Evolutionary conservation across 805 yeast genomes (phyloP).

Genomic region (Millerozyma miso): DNA sequence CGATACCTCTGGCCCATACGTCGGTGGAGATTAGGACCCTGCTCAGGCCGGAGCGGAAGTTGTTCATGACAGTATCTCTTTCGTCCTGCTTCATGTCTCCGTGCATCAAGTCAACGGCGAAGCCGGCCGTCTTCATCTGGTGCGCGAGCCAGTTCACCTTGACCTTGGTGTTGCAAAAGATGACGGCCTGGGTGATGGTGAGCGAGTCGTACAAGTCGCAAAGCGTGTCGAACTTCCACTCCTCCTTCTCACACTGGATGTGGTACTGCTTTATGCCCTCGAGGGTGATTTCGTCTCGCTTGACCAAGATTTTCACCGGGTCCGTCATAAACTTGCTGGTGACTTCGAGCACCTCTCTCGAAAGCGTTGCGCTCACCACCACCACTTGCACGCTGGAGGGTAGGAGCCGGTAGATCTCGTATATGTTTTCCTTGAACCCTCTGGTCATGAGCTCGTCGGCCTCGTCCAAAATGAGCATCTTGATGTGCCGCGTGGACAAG

Average conservation of each 20-base stretch:
- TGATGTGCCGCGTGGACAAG: conserved; percentile 68
- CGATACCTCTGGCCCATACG: conserved; percentile 97
- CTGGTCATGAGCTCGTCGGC: conserved; percentile 93
- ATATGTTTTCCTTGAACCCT: conserved; percentile 94
- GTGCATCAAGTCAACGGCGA: conserved; percentile 94
- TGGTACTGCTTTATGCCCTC: conserved; percentile 94
- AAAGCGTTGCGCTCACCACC: conserved; percentile 90
- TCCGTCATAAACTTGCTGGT: conserved; percentile 88
- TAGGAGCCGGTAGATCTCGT: conserved; percentile 79
- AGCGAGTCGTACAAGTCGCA: conserved; percentile 93
- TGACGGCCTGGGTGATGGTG: conserved; percentile 95
- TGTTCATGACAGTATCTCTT: conserved; percentile 92
- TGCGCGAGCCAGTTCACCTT: conserved; percentile 90
- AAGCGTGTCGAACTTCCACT: conserved; percentile 89
- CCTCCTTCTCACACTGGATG: conserved; percentile 87
- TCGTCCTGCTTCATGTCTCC: conserved; percentile 96
- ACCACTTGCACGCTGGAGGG: conserved; percentile 91
- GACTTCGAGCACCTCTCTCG: conserved; percentile 86
- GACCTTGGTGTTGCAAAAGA: conserved; percentile 94
- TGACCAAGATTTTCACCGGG: conserved; percentile 91
- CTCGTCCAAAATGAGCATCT: conserved; percentile 90
- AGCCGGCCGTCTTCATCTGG: conserved; percentile 72
- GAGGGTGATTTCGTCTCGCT: conserved; percentile 88
- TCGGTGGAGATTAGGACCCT: conserved; percentile 95
- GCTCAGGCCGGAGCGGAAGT: conserved; percentile 89